Base-by-base conservation (phyloP, 345 rosid genomes). In the Sisymbrium altissimum region DNA sequence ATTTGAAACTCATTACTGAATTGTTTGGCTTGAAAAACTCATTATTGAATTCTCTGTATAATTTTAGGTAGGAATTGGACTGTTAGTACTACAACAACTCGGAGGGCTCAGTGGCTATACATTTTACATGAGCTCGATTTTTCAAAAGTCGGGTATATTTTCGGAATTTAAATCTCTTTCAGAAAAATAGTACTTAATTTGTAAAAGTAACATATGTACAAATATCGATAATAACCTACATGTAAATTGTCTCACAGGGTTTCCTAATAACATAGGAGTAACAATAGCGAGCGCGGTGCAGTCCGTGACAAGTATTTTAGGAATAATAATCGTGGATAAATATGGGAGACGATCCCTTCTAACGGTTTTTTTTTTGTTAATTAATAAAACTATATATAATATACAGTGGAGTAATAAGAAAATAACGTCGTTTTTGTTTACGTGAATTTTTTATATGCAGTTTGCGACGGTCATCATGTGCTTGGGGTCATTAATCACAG, bases 51-150 rank as follows among this genome's bases (percentile, higher is more conserved):
- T 11, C 15, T n/a, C 30, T 46, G 38, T 27, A 43, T 46, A 2
- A 27, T 15, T 18, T 25, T 49, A 86, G 93, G 90, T 88, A 54
- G 93, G 86, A 21, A 83, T 86, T 65, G 96, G 97, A 48, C 68
- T 89, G 73, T 85, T 89, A 88, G 87, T 72, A 33, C 79, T 92
- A 72, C 97, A 92, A 83, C 93, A 89, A 72, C 84, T 92, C 17
- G 96, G 97, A 70, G 97, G 97, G 32, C 87, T 86, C 55, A 81
- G 80, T 68, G 90, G 80, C 23, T 79, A 84, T 45, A 79, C 83
- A 33, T 86, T 86, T 68, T 86, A 86, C 60, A 79, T 86, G 50
- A 83, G 90, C 66, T 62, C 87, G 6, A 84, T 86, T 32, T 84
- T 86, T 23, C 52, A 38, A 33, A 81, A 80, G 55, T 82, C 90